phyloP scores from a whole-genome alignment of 257 asterid genomes.

The Solanum corneliomulleri region DNA sequence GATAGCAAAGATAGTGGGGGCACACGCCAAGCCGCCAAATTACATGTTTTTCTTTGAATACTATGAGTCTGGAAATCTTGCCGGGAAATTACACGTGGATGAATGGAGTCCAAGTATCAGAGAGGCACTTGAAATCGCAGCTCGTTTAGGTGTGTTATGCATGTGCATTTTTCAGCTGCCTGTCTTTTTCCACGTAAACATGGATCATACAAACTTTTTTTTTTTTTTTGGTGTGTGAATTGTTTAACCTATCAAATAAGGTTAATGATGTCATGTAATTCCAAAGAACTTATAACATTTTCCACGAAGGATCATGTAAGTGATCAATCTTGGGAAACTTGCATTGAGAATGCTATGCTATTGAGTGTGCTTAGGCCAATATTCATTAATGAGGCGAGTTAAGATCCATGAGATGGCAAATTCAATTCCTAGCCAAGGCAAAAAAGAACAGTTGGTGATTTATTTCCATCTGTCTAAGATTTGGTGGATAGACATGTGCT shows the following conservation, averaged over 20 bases:
- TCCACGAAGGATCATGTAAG: neutral
- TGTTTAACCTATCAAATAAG: neutral
- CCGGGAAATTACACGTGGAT: slow-evolving; percentile 70
- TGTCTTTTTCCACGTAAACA: neutral
- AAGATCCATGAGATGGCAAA: neutral
- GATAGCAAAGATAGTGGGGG: slow-evolving; percentile 68
- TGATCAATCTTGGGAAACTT: neutral
- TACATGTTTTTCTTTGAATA: slow-evolving; percentile 76
- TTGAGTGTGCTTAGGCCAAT: neutral
- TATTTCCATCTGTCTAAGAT: neutral
- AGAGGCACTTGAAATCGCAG: slow-evolving; percentile 39
- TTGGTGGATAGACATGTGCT: neutral
- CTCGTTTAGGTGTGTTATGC: slow-evolving; percentile 39
- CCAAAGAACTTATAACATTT: neutral
- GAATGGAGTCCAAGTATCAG: slow-evolving; percentile 57
- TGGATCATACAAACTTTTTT: neutral
- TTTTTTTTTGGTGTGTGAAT: neutral
- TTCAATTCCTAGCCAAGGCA: neutral
- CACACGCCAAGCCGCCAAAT: slow-evolving; percentile 85
- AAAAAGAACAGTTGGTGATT: neutral
- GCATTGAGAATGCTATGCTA: neutral
- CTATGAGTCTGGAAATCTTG: slow-evolving; percentile 61
- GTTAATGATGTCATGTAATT: neutral
- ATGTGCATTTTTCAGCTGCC: neutral
- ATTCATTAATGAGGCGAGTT: neutral